Base-by-base conservation (phyloP, 441 rosid species). In the Rhodomyrtus psidioides region DNA sequence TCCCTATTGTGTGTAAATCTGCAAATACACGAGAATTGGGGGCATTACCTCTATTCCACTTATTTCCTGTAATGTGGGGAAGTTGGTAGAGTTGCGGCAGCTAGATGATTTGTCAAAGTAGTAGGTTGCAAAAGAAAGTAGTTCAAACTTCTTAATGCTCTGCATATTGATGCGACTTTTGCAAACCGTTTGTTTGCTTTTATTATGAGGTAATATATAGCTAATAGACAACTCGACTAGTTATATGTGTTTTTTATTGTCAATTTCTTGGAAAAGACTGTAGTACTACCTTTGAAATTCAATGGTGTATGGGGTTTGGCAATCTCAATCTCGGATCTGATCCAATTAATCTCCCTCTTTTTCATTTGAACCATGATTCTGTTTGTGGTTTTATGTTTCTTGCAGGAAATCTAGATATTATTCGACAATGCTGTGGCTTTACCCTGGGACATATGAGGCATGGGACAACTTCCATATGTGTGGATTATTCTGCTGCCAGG, bases 401-500 rank as follows among this genome's bases (percentile, higher is more conserved):
- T 87, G 75, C 96, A 95, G 98, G 92, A 91, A 90, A 90, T 88
- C 91, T 85, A 91, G 88, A 86, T 75, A 87, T 82, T 95, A 98
- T 98, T 93, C 97, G 44, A 91, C 94, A 26, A 87, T 91, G 89
- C 91, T 96, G 42, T 95, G 98, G 98, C 95, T 96, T 30, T 96
- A 96, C 92, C 98, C 99, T 4, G 98, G 98, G 87, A 89, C 83
- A 27, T 95, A 95, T 79, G 98, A 96, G 96, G 97, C 93, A 28
- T 74, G 90, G 79, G 21, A 21, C 79, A 70, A 82, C 53, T 60
- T 28, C 82, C 84, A 85, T 16, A 54, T 27, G n/a, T 82, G 58
- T 55, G 51, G 65, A 85, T 26, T 62, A 39, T 60, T 60, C 8
- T 81, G 55, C 23, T 56, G 15, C 56, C 12, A 81, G 56, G 81